Evolutionary conservation across 2,329 filamentous ascomycete genomes (phyloP), one percentile per base, ranked within the genome.

Genomic region (Fusarium ambrosium): DNA sequence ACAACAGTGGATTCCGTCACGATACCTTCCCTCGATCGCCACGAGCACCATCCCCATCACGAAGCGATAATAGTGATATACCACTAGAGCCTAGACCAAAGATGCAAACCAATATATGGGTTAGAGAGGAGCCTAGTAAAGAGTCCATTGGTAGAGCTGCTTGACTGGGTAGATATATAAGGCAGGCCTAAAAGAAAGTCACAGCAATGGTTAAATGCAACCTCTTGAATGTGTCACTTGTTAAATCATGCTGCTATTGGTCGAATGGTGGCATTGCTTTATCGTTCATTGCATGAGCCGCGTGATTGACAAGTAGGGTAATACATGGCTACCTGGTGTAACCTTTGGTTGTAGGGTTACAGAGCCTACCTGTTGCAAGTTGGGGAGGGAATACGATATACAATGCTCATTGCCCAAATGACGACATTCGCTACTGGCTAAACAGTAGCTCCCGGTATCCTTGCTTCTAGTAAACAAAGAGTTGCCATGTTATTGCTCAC

Each of bases 1-100:
- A 59, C 2, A 76, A 74, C 22, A 64, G 62, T 20, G 70, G 62
- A 39, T 32, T 74, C 9, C 72, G 74, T 3, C 45, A 29, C 27
- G 66, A 63, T n/a, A 59, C 18, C 1, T 68, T 71, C 18, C 53
- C 53, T 24, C 65, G 67, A 14, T 68, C 74, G 0, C 55, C 62
- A 2, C 61, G 69, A n/a, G 61, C 60, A 5, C 58, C 56, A 0
- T 51, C 75, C 0, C 59, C 69, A 5, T 73, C 69, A 1, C 48
- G 32, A 4, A 62, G 68, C 6, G 70, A 75, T 4, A 71, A 73
- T n/a, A 77, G 74, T 36, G 74, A 77, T 7, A 77, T 77, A 6
- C 76, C 74, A 0, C 22, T 77, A 7, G 74, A 75, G 18, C 64
- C 67, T 3, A 62, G 58, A 1, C 71, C 62, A 3, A 66, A 73